Percentiles rank a stretch among this genome's conserved stretches.
These are phyloP conservation scores for Trichoderma sp. DNA, from an alignment of 2,329 filamentous ascomycete species.

Conservation along the genomic window DNA sequence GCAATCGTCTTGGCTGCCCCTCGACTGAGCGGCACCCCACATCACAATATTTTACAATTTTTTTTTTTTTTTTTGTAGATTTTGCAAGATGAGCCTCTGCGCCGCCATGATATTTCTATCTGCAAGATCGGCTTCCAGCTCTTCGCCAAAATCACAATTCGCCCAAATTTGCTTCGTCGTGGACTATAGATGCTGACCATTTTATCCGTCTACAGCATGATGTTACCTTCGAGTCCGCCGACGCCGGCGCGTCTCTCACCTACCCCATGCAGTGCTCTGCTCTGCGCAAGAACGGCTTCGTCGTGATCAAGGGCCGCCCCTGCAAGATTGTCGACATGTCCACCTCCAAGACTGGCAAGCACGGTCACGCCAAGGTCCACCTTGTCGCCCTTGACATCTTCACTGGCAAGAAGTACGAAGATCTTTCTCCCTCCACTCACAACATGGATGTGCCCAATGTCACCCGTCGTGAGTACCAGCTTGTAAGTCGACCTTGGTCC, in stretches of 20 bases:
- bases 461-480: constrained; percentile 84
- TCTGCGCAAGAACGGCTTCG: constrained; percentile 98
- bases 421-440: constrained; percentile 96
- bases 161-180: constrained; percentile 16
- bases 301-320: constrained; percentile 97
- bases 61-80: constrained; percentile 14
- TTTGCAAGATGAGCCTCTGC: neutral
- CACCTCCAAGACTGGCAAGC: constrained; percentile 99
- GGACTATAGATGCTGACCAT: constrained; percentile 26
- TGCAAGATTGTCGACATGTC: constrained; percentile 99
- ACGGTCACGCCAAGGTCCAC: constrained; percentile 99
- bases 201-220: constrained; percentile 56
- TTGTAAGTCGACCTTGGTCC: constrained; percentile 64
- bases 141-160: constrained; percentile 3
- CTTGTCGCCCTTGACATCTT: constrained; percentile 98
- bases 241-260: constrained; percentile 93
- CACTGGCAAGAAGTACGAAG: constrained; percentile 99
- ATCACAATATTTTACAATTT: constrained; percentile 21
- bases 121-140: constrained; percentile 28
- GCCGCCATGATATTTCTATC: neutral
- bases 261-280: constrained; percentile 99
- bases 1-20: constrained; percentile 46
- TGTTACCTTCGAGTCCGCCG: constrained; percentile 82
- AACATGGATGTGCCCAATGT: constrained; percentile 99
- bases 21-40: constrained; percentile 33